Conservation (phyloP, 2,329 filamentous ascomycete species). For the Sporothrix variecibatus region DNA sequence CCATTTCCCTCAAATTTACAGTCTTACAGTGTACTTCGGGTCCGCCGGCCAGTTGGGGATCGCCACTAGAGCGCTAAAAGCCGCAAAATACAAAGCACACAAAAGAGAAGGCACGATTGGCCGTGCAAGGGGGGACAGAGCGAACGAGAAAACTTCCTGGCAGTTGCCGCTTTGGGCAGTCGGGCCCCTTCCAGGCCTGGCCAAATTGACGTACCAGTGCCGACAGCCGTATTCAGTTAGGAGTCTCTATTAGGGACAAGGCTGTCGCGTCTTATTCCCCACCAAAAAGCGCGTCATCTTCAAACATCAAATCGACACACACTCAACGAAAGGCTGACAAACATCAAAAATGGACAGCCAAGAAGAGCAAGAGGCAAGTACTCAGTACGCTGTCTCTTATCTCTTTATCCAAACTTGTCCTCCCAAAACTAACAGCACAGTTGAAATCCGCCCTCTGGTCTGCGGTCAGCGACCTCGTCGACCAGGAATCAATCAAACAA, state of each 20-base stretch:
- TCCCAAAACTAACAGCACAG: constrained; percentile 40
- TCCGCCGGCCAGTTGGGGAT: constrained; percentile 10
- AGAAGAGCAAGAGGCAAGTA: constrained; percentile 36
- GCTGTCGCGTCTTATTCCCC: constrained; percentile 12
- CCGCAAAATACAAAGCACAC: neutral
- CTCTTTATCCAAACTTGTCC: no score
- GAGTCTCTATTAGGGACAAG: neutral
- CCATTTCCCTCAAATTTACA: neutral
- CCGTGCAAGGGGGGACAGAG: neutral
- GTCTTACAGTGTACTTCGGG: constrained; percentile 1
- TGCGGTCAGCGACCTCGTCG: constrained; percentile 81
- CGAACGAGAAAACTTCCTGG: neutral
- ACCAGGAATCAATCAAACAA: constrained; percentile 73
- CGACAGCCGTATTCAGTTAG: neutral
- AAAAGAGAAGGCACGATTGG: neutral
- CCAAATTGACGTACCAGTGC: neutral
- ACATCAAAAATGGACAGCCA: constrained; percentile 34
- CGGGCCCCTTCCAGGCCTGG: neutral
- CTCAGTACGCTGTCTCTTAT: no score
- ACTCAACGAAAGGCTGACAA: neutral
- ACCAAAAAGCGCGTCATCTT: constrained; percentile 9
- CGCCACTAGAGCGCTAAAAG: constrained; percentile 16
- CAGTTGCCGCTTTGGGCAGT: constrained; percentile 8
- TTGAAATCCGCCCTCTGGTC: constrained; percentile 86
- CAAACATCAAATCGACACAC: neutral